Evolutionary conservation across 352 stramenopile genomes (phyloP), one percentile per base, ranked within the genome.

Genomic region (Globisporangium iwayamae): DNA sequence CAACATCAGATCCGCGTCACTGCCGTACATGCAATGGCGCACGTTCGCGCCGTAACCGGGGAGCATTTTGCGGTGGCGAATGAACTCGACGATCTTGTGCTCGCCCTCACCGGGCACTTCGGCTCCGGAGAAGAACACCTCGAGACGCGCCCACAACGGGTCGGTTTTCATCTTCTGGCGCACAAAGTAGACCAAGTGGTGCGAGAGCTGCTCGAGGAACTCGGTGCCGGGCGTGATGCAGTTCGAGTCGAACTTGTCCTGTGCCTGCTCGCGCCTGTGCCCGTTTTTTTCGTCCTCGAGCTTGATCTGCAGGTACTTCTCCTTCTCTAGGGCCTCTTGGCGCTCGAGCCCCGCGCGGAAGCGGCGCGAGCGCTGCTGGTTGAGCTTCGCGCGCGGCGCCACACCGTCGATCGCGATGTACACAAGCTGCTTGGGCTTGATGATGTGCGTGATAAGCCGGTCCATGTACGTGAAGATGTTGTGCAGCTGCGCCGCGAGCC

Each of bases 191-290:
- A 93, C 74, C 36, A 94, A 68, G 61, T 94, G 85, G 25, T 90
- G 74, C 60, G 85, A 94, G n/a, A 99, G 71, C 60, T 97, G 94
- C 45, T 91, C 82, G 82, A 99, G 97, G 73, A 99, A 99, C 77
- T 99, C 93, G 0, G 98, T 99, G n/a, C 98, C 98, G 0, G 98
- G 98, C 54, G 98, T 99, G 74, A 99, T 99, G 75, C 96, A 99
- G 75, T 99, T 99, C 51, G 89, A 98, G 83, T 99, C 98, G 77
- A 99, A 99, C 62, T 90, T 81, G 51, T 79, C 71, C 47, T 53
- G 28, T 11, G 69, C 73, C 74, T 79, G n/a, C 73, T 38, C 1
- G 46, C 34, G 11, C 43, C 73, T 46, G 53, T 28, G 63, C 14
- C 81, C 78, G 55, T 93, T 89, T 69, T 89, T 91, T 63, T 90